phyloP scores from a whole-genome alignment of 2,329 filamentous ascomycete genomes.

The Apiospora pterosperma region DNA sequence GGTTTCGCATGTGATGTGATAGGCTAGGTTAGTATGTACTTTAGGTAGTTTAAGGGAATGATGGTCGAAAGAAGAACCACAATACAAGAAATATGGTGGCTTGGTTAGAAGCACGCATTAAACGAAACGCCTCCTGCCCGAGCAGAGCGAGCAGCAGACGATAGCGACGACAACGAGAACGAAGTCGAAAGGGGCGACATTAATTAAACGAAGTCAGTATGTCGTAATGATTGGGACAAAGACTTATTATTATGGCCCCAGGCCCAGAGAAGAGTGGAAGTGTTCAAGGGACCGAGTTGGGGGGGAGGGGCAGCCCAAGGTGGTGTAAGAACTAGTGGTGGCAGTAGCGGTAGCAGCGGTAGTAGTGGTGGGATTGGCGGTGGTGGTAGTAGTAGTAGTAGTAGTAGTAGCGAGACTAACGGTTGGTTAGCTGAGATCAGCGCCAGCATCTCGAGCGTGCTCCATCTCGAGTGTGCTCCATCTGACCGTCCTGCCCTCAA shows the following conservation, averaged over 20 bases:
- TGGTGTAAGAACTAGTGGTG: no score
- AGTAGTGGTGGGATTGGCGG: no score
- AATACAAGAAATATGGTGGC: neutral
- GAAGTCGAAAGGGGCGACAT: no score
- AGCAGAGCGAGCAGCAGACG: neutral
- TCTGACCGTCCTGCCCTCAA: no score
- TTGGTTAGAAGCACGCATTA: neutral
- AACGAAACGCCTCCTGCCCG: neutral
- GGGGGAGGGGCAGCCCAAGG: no score
- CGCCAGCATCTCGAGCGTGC: no score
- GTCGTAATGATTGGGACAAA: neutral
- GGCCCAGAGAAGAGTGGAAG: neutral
- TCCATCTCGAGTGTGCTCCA: no score
- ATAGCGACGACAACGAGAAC: neutral
- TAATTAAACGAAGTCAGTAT: neutral
- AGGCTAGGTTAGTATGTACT: neutral
- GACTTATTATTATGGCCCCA: neutral
- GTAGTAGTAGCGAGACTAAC: no score
- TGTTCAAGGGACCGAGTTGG: no score
- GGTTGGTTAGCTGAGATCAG: no score
- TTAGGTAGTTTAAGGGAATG: neutral
- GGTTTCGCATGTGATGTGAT: neutral
- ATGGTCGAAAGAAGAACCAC: neutral
- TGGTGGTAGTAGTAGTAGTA: no score
- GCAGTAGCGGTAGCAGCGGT: no score